These are phyloP conservation scores for Boletus smithii DNA, from an alignment of 1,284 basidiomycete genomes.

Conservation along the genomic window DNA sequence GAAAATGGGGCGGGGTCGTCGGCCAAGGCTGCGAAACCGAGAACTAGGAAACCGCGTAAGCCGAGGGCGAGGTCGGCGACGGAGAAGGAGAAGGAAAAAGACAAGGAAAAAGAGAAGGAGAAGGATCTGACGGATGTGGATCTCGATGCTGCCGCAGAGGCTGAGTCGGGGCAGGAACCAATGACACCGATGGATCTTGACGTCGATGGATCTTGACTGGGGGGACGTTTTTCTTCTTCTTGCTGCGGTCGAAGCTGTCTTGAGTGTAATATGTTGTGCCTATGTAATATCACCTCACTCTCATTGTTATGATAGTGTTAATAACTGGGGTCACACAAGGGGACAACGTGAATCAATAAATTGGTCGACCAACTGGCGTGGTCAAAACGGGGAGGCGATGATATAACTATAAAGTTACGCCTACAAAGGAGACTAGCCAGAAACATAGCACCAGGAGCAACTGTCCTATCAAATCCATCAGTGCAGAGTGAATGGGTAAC, in stretches of 20 bases:
- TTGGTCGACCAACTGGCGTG: no score
- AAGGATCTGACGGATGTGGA: constrained; percentile 34
- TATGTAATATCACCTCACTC: no score
- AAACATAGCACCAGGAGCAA: constrained; percentile 76
- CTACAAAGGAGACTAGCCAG: constrained; percentile 54
- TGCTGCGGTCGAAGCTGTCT: no score
- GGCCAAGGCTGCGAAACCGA: constrained; percentile 11
- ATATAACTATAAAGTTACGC: constrained; percentile 15
- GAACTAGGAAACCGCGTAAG: constrained; percentile 27
- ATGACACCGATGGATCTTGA: constrained; percentile 33
- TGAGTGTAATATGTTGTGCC: no score
- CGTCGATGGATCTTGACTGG: constrained; percentile 29
- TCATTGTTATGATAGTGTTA: no score
- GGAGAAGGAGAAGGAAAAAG: constrained; percentile 36
- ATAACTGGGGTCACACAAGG: no score
- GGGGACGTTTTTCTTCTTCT: no score
- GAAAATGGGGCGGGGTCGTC: constrained; percentile 17
- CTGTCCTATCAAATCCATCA: constrained; percentile 92
- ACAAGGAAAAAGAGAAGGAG: constrained; percentile 35
- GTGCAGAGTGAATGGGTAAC: constrained; percentile 84
- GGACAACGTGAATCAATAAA: no score
- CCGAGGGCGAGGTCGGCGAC: constrained; percentile 26
- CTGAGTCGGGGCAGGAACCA: constrained; percentile 32
- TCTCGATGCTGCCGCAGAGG: constrained; percentile 26
- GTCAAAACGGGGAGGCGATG: no score